A percentile compares a stretch with the other conserved stretches of the same genome.
These are phyloP conservation scores for Escallonia herrerae DNA, from an alignment of 129 eudicot species.

Conservation along the genomic window DNA sequence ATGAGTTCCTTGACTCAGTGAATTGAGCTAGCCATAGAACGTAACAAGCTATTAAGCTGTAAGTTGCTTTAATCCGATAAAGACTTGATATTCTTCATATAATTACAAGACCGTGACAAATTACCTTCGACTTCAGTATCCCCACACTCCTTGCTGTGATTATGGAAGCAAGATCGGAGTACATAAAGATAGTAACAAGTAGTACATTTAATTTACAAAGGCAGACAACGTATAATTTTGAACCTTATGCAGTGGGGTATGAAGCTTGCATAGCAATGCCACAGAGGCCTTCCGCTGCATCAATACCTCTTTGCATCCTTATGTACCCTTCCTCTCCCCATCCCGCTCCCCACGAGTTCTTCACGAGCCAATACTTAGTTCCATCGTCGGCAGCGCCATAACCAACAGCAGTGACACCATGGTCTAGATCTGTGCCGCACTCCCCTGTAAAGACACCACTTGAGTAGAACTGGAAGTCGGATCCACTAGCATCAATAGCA, in stretches of 20 bases:
- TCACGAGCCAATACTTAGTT: constrained; percentile 1
- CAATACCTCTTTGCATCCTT: constrained; percentile 2
- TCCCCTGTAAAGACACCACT: constrained; percentile 1
- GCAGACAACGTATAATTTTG: neutral
- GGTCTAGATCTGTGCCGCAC: neutral
- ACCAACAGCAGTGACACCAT: neutral
- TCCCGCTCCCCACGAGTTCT: neutral
- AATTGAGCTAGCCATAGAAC: no score
- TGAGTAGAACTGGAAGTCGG: constrained; percentile 68
- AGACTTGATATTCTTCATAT: no score
- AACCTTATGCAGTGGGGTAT: neutral
- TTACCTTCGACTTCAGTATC: no score
- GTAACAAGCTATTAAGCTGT: no score
- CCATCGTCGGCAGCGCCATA: neutral
- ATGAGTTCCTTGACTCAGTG: no score
- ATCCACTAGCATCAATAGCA: constrained; percentile 66
- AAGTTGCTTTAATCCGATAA: no score
- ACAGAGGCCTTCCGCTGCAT: neutral
- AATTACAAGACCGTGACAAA: no score
- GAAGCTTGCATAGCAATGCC: constrained; percentile 2
- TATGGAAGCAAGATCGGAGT: neutral
- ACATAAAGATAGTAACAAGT: neutral
- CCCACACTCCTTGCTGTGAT: neutral
- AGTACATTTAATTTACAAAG: neutral
- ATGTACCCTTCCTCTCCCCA: neutral